Percentiles rank a stretch among this genome's conserved stretches.
phyloP scores from a whole-genome alignment of 805 yeast genomes.

The Kodamaea laetipori region DNA sequence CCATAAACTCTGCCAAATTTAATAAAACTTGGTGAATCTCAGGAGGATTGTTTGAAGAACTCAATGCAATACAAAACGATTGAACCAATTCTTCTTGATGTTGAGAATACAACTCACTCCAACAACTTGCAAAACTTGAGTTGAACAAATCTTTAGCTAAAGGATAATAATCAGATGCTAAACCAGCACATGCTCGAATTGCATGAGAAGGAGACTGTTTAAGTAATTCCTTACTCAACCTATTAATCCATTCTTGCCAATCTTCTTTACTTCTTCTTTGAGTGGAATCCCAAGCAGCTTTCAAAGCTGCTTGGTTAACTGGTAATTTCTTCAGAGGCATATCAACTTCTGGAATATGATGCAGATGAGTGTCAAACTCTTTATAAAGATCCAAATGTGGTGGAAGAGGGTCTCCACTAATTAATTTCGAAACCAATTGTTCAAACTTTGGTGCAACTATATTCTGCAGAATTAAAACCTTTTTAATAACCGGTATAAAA shows the following conservation, averaged over 20 bases:
- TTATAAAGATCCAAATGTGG: constrained; percentile 69
- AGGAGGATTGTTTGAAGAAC: constrained; percentile 91
- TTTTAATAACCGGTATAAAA: constrained; percentile 80
- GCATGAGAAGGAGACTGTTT: constrained; percentile 96
- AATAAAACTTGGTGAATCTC: constrained; percentile 89
- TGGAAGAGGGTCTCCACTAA: constrained; percentile 86
- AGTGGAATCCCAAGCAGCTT: constrained; percentile 88
- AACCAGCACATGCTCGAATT: constrained; percentile 84
- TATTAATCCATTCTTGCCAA: constrained; percentile 97
- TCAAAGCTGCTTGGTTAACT: constrained; percentile 61
- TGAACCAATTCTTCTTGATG: constrained; percentile 88
- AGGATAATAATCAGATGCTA: constrained; percentile 86
- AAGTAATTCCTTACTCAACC: constrained; percentile 79
- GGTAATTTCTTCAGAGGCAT: constrained; percentile 75
- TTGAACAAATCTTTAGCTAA: constrained; percentile 89
- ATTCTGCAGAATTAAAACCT: constrained; percentile 59
- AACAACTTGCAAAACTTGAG: constrained; percentile 92
- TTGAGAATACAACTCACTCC: constrained; percentile 88
- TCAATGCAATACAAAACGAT: constrained; percentile 81
- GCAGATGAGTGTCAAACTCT: constrained; percentile 47
- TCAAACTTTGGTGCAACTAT: constrained; percentile 77
- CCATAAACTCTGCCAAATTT: constrained; percentile 94
- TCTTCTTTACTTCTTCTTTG: constrained; percentile 90
- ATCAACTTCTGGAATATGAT: constrained; percentile 57
- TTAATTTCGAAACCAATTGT: constrained; percentile 71